These are phyloP conservation scores for Thalassiosira livingstoniorum DNA, from an alignment of 352 stramenopile species.

Conservation along the genomic window DNA sequence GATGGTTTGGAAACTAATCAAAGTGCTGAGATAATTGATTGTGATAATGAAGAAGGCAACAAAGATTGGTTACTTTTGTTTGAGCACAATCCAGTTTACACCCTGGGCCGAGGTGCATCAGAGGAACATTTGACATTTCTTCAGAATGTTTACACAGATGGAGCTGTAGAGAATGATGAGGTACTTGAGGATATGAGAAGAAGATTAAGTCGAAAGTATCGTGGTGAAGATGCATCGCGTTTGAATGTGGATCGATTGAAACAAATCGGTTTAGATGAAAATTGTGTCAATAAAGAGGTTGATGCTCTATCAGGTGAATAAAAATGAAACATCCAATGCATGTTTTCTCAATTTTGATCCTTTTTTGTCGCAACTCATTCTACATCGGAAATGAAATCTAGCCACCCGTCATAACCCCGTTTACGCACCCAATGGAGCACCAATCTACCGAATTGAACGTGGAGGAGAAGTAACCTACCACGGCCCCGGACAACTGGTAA, in stretches of 20 bases:
- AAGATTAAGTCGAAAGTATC: conserved; percentile 65
- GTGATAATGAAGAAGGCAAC: conserved; percentile 30
- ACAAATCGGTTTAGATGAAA: not conserved
- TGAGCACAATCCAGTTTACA: conserved; percentile 84
- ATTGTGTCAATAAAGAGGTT: not conserved
- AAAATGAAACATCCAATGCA: too few species aligned
- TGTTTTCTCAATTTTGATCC: too few species aligned
- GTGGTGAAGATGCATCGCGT: conserved; percentile 65
- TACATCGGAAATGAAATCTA: too few species aligned
- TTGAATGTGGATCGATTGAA: conserved; percentile 55
- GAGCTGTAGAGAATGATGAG: conserved; percentile 35
- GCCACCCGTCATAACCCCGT: conserved; percentile 42
- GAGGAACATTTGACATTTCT: conserved; percentile 80
- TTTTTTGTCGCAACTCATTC: too few species aligned
- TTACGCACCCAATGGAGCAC: conserved; percentile 70
- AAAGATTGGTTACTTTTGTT: conserved; percentile 77
- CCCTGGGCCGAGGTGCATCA: conserved; percentile 76
- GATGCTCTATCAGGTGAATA: not conserved
- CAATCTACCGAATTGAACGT: conserved; percentile 96
- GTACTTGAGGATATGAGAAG: too few species aligned
- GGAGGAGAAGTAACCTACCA: conserved; percentile 99
- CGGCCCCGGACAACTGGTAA: conserved; percentile 96
- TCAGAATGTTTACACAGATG: conserved; percentile 6
- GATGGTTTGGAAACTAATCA: not conserved
- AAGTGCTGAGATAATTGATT: not conserved